These are phyloP conservation scores for Saksenaea vasiformis DNA, from an alignment of 371 early-diverging fungal genomes.

Conservation along the genomic window DNA sequence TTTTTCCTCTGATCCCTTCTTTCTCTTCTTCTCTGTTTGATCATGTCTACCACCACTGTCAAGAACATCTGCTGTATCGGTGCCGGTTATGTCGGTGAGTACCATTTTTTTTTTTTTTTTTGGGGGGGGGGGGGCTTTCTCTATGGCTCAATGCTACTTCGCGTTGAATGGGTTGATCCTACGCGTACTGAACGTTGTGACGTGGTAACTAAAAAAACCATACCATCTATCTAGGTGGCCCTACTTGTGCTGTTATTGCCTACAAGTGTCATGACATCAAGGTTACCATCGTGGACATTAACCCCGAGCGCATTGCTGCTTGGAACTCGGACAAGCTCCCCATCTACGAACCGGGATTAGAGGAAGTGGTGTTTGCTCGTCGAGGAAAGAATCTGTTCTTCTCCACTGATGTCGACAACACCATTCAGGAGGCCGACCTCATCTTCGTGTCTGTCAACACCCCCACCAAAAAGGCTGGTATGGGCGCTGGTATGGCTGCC, in stretches of 20 bases:
- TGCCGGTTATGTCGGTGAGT: slow-evolving; percentile 93
- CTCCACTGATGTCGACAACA: slow-evolving; percentile 75
- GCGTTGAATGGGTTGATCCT: background rate
- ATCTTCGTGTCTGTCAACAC: slow-evolving; percentile 93
- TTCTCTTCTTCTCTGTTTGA: slow-evolving; percentile 7
- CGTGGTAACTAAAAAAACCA: background rate
- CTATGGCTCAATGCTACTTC: background rate
- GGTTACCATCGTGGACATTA: slow-evolving; percentile 88
- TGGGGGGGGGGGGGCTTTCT: background rate
- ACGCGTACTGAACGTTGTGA: background rate
- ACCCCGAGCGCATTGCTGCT: slow-evolving; percentile 76
- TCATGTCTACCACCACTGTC: slow-evolving; percentile 38
- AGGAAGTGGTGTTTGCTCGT: slow-evolving; percentile 72
- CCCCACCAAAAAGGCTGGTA: slow-evolving; percentile 78
- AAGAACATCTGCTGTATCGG: slow-evolving; percentile 87
- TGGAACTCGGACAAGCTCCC: slow-evolving; percentile 90
- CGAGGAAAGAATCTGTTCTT: slow-evolving; percentile 87
- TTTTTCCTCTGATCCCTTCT: slow-evolving; percentile 6
- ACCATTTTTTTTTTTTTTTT: background rate
- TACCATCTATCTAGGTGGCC: slow-evolving; percentile 69
- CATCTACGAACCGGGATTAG: slow-evolving; percentile 91
- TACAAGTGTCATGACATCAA: slow-evolving; percentile 85
- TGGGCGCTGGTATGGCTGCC: slow-evolving; percentile 85
- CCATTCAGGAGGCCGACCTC: slow-evolving; percentile 79
- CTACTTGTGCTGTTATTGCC: slow-evolving; percentile 94